Evolutionary conservation across 179 eudicot genomes (phyloP).

Genomic region (Gypsophila paniculata): DNA sequence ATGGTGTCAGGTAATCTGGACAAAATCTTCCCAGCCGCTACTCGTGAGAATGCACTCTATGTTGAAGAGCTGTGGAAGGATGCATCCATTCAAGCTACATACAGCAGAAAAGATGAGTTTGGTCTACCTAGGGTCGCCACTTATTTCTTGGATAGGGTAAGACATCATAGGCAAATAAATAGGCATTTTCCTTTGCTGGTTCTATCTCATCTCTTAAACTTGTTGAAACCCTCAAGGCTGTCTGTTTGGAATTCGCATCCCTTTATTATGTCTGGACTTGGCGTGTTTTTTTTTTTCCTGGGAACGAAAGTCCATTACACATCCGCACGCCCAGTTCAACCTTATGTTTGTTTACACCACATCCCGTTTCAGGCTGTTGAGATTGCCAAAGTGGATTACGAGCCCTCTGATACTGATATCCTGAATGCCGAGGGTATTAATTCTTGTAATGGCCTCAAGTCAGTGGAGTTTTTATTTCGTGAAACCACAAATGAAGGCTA

Average conservation of each 20-base stretch:
- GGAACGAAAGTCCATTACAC: too few relatives aligned
- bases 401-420: constrained; percentile 70
- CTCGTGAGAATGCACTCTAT: constrained; percentile 67
- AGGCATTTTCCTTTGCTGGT: constrained; percentile 1
- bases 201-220: constrained; percentile 6
- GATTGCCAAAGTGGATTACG: constrained; percentile 59
- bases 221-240: neutral
- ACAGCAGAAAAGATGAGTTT: constrained; percentile 59
- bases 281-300: neutral
- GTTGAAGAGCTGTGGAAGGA: constrained; percentile 79
- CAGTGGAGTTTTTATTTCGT: constrained; percentile 51
- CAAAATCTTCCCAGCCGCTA: constrained; percentile 58
- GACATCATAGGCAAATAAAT: neutral
- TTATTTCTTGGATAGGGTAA: constrained; percentile 78
- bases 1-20: constrained; percentile 63
- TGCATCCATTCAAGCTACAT: constrained; percentile 77
- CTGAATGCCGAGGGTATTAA: constrained; percentile 63
- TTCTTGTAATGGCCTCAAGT: constrained; percentile 45
- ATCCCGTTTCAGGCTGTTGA: constrained; percentile 51
- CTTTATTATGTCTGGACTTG: constrained; percentile 3
- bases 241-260: neutral
- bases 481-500: constrained; percentile 20
- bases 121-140: constrained; percentile 62
- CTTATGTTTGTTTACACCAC: constrained; percentile 15
- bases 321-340: too few relatives aligned